Conservation (phyloP, 345 rosid genomes). For the sweet orange (Citrus sinensis) region DNA sequence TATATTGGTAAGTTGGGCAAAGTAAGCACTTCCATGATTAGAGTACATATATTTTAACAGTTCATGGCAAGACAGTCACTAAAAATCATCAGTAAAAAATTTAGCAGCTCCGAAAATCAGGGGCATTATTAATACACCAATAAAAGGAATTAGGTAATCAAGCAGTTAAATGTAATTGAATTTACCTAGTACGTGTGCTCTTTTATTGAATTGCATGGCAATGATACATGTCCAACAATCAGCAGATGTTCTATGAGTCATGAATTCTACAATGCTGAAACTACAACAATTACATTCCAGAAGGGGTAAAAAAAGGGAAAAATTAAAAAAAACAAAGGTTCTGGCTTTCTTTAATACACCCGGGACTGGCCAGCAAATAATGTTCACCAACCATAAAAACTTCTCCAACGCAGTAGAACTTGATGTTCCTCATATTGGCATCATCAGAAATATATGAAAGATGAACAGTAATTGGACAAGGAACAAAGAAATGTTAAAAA, state of each 20-base stretch:
- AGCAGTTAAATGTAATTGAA: neutral
- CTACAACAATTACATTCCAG: slow-evolving; percentile 47
- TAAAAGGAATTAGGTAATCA: neutral
- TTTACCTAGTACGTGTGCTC: slow-evolving; percentile 15
- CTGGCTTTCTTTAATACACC: slow-evolving; percentile 28
- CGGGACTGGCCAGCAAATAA: slow-evolving; percentile 24
- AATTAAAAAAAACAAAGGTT: slow-evolving; percentile 10
- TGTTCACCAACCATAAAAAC: slow-evolving; percentile 37
- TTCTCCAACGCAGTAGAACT: slow-evolving; percentile 22
- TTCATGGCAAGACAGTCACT: neutral
- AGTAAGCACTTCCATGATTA: neutral
- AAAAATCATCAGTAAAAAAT: neutral
- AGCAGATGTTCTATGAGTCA: slow-evolving; percentile 37
- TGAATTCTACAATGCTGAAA: slow-evolving; percentile 39
- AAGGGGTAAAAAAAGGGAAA: neutral
- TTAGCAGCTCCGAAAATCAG: neutral
- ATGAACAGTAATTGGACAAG: slow-evolving; percentile 27
- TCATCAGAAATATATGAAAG: slow-evolving; percentile 31
- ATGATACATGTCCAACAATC: slow-evolving; percentile 44
- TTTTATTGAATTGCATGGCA: slow-evolving; percentile 42
- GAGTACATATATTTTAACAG: neutral
- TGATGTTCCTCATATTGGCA: slow-evolving; percentile 26
- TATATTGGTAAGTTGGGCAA: neutral
- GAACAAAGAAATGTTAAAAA: slow-evolving; percentile 30
- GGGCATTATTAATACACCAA: neutral